Percentiles rank a stretch among this genome's conserved stretches.
These are phyloP conservation scores for Yamadazyma sp. DNA, from an alignment of 1,139 yeast genomes.

Conservation along the genomic window DNA sequence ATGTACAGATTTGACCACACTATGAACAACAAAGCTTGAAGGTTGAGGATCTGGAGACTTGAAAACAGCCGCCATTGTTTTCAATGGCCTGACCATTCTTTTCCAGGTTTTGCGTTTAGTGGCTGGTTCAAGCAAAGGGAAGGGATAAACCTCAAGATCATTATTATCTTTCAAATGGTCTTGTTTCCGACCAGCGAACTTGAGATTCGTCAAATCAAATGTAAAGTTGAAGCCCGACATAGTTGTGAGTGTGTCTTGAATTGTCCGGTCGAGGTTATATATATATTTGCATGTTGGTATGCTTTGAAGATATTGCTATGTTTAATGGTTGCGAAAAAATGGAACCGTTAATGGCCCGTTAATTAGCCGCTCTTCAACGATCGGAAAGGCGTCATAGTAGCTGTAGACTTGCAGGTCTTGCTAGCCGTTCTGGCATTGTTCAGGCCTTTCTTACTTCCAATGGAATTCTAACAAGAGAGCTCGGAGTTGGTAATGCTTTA, in stretches of 20 bases:
- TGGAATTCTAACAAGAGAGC: too few species aligned
- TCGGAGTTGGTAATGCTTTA: too few species aligned
- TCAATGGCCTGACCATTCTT: background rate
- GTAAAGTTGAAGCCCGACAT: conserved; percentile 1
- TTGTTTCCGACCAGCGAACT: background rate
- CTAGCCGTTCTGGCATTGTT: too few species aligned
- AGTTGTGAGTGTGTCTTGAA: background rate
- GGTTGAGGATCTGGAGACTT: background rate
- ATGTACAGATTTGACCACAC: background rate
- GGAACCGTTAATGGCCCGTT: too few species aligned
- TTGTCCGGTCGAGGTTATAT: background rate
- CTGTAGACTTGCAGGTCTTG: too few species aligned
- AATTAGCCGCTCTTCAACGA: too few species aligned
- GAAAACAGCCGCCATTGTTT: background rate
- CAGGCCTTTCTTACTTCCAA: too few species aligned
- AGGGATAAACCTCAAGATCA: too few species aligned
- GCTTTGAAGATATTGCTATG: background rate
- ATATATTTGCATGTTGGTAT: background rate
- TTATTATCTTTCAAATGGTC: too few species aligned
- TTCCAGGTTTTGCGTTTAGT: too few species aligned
- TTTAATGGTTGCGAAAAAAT: conserved; percentile 1
- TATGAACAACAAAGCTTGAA: background rate
- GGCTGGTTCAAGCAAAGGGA: too few species aligned
- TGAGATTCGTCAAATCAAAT: background rate
- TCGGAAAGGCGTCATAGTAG: too few species aligned